Conservation (phyloP, 768 basidiomycete genomes). For the Pleurotus citrinopileatus region DNA sequence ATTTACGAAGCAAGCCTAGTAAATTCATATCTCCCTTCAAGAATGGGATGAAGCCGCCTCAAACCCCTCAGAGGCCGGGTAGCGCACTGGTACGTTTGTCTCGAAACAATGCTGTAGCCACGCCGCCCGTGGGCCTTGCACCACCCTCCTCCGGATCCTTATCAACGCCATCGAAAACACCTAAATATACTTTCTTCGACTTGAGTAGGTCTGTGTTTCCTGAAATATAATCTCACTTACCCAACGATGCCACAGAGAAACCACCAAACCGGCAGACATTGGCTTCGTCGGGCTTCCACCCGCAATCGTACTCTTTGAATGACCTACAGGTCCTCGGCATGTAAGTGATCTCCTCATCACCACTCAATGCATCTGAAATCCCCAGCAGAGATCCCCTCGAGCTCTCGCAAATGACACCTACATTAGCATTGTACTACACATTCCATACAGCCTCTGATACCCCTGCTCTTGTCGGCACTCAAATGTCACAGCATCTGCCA, state of each 20-base stretch:
- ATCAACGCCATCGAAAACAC: slow-evolving; percentile 11
- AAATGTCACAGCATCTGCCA: slow-evolving; percentile 15
- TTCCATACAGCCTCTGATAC: slow-evolving; percentile 45
- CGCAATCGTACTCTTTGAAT: slow-evolving; percentile 40
- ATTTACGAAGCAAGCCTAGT: slow-evolving; percentile 27
- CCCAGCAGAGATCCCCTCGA: slow-evolving; percentile 39
- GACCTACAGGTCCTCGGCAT: slow-evolving; percentile 50
- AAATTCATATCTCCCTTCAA: slow-evolving; percentile 57
- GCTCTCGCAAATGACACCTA: slow-evolving; percentile 52
- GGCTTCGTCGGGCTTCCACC: slow-evolving; percentile 45
- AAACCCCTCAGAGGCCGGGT: neutral
- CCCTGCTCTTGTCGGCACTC: slow-evolving; percentile 15
- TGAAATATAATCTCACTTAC: neutral
- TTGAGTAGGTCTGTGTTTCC: slow-evolving; percentile 32
- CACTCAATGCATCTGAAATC: slow-evolving; percentile 3
- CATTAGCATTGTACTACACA: slow-evolving; percentile 54
- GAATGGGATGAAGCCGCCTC: slow-evolving; percentile 37
- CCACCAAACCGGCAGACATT: slow-evolving; percentile 41
- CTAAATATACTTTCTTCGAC: slow-evolving; percentile 36
- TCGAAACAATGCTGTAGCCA: neutral
- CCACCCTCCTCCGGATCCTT: neutral
- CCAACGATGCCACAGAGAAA: slow-evolving; percentile 20
- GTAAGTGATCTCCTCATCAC: slow-evolving; percentile 30
- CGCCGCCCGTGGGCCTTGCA: neutral
- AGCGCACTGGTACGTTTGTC: slow-evolving; percentile 10